Evolutionary conservation across 495 filamentous ascomycete genomes (phyloP).

Genomic region (Trichodelitschia bisporula): DNA sequence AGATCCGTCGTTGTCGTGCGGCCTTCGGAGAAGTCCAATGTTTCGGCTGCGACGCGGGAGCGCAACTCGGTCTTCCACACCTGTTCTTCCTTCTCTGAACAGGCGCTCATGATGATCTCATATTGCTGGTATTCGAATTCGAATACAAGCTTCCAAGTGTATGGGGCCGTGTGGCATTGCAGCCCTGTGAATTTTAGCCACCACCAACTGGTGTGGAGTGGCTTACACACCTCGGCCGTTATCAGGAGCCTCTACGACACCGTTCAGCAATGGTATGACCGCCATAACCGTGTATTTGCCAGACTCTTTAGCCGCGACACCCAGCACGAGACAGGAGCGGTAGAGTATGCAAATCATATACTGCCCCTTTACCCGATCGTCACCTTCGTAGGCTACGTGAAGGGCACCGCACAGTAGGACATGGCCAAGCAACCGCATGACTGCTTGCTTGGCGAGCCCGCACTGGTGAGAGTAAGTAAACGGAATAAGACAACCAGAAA

Average conservation of each 20-base stretch:
- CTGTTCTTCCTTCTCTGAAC: constrained; percentile 55
- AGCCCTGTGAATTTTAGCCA: constrained; percentile 46
- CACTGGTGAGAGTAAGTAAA: too few species aligned
- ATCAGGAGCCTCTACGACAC: constrained; percentile 49
- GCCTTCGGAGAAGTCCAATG: constrained; percentile 20
- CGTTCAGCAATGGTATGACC: constrained; percentile 41
- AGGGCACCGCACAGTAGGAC: constrained; percentile 68
- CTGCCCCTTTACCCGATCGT: constrained; percentile 37
- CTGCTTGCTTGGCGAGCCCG: too few species aligned
- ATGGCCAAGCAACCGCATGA: constrained; percentile 55
- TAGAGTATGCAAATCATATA: constrained; percentile 84
- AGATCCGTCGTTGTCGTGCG: constrained; percentile 25
- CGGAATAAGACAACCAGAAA: constrained; percentile 20
- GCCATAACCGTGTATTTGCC: constrained; percentile 48
- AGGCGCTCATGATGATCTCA: constrained; percentile 75
- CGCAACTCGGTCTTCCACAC: constrained; percentile 40
- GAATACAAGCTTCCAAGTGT: constrained; percentile 88
- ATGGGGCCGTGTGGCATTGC: constrained; percentile 60
- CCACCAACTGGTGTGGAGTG: too few species aligned
- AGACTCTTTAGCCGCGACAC: constrained; percentile 31
- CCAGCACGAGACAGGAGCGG: constrained; percentile 54
- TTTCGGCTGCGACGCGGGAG: constrained; percentile 15
- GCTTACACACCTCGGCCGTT: constrained; percentile 76
- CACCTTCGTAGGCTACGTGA: constrained; percentile 58
- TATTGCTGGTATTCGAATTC: constrained; percentile 49